These are phyloP conservation scores for Phylloboletellus chloephorus DNA, from an alignment of 1,284 basidiomycete species.

Conservation along the genomic window DNA sequence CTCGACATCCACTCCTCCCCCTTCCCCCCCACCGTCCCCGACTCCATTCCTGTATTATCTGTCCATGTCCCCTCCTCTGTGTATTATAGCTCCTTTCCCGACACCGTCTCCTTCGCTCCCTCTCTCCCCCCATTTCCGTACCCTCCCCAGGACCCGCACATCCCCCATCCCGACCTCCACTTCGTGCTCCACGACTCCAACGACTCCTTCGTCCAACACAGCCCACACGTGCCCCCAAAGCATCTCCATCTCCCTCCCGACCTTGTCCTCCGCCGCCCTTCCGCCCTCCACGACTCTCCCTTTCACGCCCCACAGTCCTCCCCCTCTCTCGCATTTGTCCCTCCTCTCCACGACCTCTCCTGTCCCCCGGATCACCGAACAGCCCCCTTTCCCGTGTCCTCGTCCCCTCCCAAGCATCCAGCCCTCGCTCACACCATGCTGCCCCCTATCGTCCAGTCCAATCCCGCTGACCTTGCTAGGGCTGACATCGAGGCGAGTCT, in stretches of 20 bases:
- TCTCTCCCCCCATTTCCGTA: slow-evolving; percentile 23
- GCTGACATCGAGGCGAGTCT: slow-evolving; percentile 24
- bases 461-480: slow-evolving; percentile 25
- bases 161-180: slow-evolving; percentile 27
- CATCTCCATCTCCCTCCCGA: slow-evolving; percentile 25
- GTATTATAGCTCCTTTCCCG: slow-evolving; percentile 33
- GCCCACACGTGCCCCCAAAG: slow-evolving; percentile 29
- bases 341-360: slow-evolving; percentile 25
- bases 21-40: slow-evolving; percentile 18
- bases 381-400: slow-evolving; percentile 17
- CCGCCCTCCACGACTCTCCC: slow-evolving; percentile 25
- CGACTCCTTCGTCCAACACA: slow-evolving; percentile 19
- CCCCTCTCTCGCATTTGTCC: slow-evolving; percentile 22
- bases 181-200: slow-evolving; percentile 25
- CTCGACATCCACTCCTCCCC: slow-evolving; percentile 30
- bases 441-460: slow-evolving; percentile 32
- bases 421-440: slow-evolving; percentile 29
- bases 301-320: slow-evolving; percentile 26
- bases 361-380: slow-evolving; percentile 16
- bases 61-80: slow-evolving; percentile 25
- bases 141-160: slow-evolving; percentile 25
- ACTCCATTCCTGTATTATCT: slow-evolving; percentile 33
- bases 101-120: slow-evolving; percentile 21
- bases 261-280: slow-evolving; percentile 13
- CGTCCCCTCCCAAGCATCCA: slow-evolving; percentile 21